Percentiles rank a stretch among this genome's conserved stretches.
These are phyloP conservation scores for Lentinula sp. DNA, from an alignment of 768 basidiomycete species.

Conservation along the genomic window DNA sequence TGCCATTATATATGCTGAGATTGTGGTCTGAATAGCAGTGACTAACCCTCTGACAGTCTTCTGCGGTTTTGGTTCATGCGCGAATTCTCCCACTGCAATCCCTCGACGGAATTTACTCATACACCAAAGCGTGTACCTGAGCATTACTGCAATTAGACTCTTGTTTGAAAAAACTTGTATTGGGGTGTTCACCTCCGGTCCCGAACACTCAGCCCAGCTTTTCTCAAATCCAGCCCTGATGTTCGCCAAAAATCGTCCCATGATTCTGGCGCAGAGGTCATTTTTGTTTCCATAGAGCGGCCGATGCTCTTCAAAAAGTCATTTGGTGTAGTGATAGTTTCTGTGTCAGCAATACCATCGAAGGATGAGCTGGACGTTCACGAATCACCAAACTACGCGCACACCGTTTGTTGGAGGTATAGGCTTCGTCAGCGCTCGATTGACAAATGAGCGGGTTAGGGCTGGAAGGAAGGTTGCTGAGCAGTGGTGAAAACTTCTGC, in stretches of 20 bases:
- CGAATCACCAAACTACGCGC: constrained; percentile 5
- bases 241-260: constrained; percentile 74
- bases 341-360: constrained; percentile 22
- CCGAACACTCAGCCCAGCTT: constrained; percentile 56
- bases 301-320: constrained; percentile 75
- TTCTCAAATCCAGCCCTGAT: constrained; percentile 50
- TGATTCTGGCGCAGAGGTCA: constrained; percentile 35
- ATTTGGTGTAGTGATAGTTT: constrained; percentile 44
- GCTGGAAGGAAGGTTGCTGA: constrained; percentile 13
- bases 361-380: not conserved
- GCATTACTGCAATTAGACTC: not conserved
- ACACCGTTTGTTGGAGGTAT: constrained; percentile 31
- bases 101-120: constrained; percentile 74
- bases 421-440: constrained; percentile 25
- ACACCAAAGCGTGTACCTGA: constrained; percentile 80
- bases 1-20: not conserved
- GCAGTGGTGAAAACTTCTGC: not conserved
- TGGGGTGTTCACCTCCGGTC: constrained; percentile 53
- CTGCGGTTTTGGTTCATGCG: constrained; percentile 59
- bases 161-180: constrained; percentile 13
- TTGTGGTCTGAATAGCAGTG: not conserved
- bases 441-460: constrained; percentile 25
- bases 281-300: constrained; percentile 57
- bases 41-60: constrained; percentile 79
- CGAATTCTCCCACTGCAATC: constrained; percentile 49